Base-by-base conservation (phyloP, 23 red algal genomes). In the Pyropia haitanensis region DNA sequence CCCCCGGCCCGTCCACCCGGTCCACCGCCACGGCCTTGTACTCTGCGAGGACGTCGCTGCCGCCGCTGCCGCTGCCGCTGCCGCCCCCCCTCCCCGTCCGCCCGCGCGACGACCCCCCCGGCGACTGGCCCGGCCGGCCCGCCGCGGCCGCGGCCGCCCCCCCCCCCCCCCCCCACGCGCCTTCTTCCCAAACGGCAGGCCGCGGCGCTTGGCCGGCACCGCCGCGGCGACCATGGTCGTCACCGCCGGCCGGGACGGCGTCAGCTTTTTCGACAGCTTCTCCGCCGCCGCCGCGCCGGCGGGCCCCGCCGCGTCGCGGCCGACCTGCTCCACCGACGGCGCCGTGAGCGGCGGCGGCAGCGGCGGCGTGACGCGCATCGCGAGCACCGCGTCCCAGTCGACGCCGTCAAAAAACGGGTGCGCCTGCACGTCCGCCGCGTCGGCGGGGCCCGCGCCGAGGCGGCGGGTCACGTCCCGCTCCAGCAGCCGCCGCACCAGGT, bases 391-490 rank as follows among this genome's bases (percentile, higher is more conserved):
- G 23, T 71, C 63, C 77, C 77, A 72, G 58, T 91, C 78, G 15
- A 91, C 73, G 57, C 90, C 82, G 2, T 61, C 56, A 67, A 96
- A 89, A 71, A 87, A 96, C 15, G 92, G 92, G 32, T 96, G 92
- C 1, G 75, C 29, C 33, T 77, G 53, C n/a, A 96, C 79, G 29
- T 85, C 83, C 56, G 71, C 39, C 3, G 74, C 83, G 44, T 88
- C 92, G 46, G 52, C 63, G 18, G 64, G 53, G 22, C 62, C 79
- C 22, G 61, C 60, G 25, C 92, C 92, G 10, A 98, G 78, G 3
- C 94, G 65, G 12, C 51, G 85, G 39, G 60, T 53, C 14, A 82
- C 81, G 51, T 98, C 63, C 19, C 77, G 79, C 22, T 88, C 76
- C n/a, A 98, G 52, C 21, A 98, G 78, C 23, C 81, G 67, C 13